Base-by-base conservation (phyloP, 2,329 filamentous ascomycete species). In the Fusarium hostae region DNA sequence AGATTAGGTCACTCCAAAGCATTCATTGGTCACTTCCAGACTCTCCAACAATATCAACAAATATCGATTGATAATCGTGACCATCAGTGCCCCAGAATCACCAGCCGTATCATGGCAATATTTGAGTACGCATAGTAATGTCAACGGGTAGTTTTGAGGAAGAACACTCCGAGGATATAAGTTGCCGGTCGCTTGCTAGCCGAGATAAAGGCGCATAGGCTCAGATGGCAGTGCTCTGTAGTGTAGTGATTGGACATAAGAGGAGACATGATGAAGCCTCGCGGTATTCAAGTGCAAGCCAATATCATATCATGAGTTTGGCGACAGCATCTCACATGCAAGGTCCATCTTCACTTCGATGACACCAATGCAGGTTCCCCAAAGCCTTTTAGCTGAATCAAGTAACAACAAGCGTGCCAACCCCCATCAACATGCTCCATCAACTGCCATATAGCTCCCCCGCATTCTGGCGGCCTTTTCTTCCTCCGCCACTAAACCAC, bases 401-500 rank as follows among this genome's bases (percentile, higher is more conserved):
- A 58, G 43, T 32, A 16, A 39, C 16, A 24, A 4, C 15, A 56
- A 6, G 26, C 9, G n/a, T 35, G 7, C 15, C 32, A 15, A 43
- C 8, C 45, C 22, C 26, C 18, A 18, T 20, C 13, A 22, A 26
- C 22, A 43, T 22, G 22, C 16, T 11, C 6, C 35, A 15, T 37
- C 28, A n/a, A 4, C 11, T 20, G 22, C 48, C 12, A 37, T 11
- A 22, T 3, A 8, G 5, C 5, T 9, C 18, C 51, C n/a, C 59
- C 40, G 13, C 57, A 43, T 26, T 26, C 24, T 11, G 39, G 26
- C 41, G 68, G 68, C 4, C 18, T 34, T 66, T 72, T 72, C 41
- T 45, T 69, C 39, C 47, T 72, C 68, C 68, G 70, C 18, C 54
- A 52, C 61, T 67, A 72, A 50, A 37, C 15, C 9, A n/a, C 12